Evolutionary conservation across 179 eudicot genomes (phyloP).

Genomic region (Carnegiea gigantea): DNA sequence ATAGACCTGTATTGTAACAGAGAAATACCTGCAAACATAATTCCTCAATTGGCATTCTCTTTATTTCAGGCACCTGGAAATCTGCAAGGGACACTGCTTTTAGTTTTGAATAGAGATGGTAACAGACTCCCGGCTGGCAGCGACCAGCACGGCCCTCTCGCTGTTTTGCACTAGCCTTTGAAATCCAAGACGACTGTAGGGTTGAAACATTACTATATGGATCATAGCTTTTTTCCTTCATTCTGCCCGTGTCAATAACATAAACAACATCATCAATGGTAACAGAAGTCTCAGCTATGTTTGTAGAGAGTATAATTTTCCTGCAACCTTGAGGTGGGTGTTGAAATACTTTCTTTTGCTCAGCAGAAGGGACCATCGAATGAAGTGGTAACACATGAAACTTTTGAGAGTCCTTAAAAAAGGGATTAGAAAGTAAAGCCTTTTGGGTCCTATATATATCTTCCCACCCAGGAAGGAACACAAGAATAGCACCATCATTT

Average conservation of each 20-base stretch:
- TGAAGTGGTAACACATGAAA: slow-evolving; percentile 71
- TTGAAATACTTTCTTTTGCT: slow-evolving; percentile 82
- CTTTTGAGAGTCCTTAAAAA: slow-evolving; percentile 58
- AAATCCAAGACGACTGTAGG: slow-evolving; percentile 88
- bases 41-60: slow-evolving; percentile 90
- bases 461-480: slow-evolving; percentile 98
- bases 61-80: slow-evolving; percentile 90
- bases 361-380: slow-evolving; percentile 82
- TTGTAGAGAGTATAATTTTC: slow-evolving; percentile 92
- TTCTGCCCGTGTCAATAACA: slow-evolving; percentile 89
- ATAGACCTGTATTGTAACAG: neutral
- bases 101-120: slow-evolving; percentile 78
- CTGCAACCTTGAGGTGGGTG: slow-evolving; percentile 77
- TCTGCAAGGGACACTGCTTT: slow-evolving; percentile 70
- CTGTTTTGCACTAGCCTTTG: slow-evolving; percentile 95
- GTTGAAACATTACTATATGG: slow-evolving; percentile 89
- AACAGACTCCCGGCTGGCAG: slow-evolving; percentile 95
- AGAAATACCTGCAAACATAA: slow-evolving; percentile 86
- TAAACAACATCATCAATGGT: slow-evolving; percentile 96
- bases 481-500: slow-evolving; percentile 76
- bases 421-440: slow-evolving; percentile 42
- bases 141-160: slow-evolving; percentile 99
- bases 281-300: slow-evolving; percentile 90
- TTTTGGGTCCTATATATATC: slow-evolving; percentile 73
- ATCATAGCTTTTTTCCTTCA: slow-evolving; percentile 97